Evolutionary conservation across 768 basidiomycete genomes (phyloP).

Genomic region (Suillus ampliporus): DNA sequence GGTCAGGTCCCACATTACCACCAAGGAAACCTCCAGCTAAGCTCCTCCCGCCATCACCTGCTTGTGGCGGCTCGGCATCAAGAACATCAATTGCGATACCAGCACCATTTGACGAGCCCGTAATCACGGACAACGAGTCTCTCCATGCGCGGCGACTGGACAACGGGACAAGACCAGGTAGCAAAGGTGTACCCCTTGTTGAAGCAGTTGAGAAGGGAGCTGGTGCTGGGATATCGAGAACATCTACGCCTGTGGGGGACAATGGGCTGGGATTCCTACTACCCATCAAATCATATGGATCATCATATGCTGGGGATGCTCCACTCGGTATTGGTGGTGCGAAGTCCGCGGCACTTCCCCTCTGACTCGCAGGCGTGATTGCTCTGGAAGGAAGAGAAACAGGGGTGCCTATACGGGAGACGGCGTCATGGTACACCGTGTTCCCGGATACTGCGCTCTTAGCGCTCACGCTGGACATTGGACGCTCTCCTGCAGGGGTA

Average conservation of each 20-base stretch:
- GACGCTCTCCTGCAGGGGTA: slow-evolving; percentile 50
- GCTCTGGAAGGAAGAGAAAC: slow-evolving; percentile 48
- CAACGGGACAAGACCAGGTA: slow-evolving; percentile 44
- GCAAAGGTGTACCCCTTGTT: slow-evolving; percentile 35
- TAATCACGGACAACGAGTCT: slow-evolving; percentile 37
- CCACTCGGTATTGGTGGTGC: slow-evolving; percentile 26
- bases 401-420: slow-evolving; percentile 52
- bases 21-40: slow-evolving; percentile 45
- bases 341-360: slow-evolving; percentile 21
- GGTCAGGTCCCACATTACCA: slow-evolving; percentile 23
- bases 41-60: slow-evolving; percentile 64
- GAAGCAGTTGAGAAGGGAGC: slow-evolving; percentile 51
- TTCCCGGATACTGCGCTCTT: slow-evolving; percentile 57
- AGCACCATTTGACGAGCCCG: slow-evolving; percentile 36
- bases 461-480: slow-evolving; percentile 61
- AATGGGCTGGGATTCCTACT: slow-evolving; percentile 31
- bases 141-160: slow-evolving; percentile 40
- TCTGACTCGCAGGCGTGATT: slow-evolving; percentile 46
- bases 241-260: slow-evolving; percentile 43
- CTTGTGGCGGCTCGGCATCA: slow-evolving; percentile 71
- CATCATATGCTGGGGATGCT: slow-evolving; percentile 40
- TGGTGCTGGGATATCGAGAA: slow-evolving; percentile 64
- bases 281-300: slow-evolving; percentile 36
- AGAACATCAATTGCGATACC: slow-evolving; percentile 60
- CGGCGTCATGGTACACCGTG: slow-evolving; percentile 69